phyloP scores from a whole-genome alignment of 169 alveolate species.

The Plasmodium fragile region DNA sequence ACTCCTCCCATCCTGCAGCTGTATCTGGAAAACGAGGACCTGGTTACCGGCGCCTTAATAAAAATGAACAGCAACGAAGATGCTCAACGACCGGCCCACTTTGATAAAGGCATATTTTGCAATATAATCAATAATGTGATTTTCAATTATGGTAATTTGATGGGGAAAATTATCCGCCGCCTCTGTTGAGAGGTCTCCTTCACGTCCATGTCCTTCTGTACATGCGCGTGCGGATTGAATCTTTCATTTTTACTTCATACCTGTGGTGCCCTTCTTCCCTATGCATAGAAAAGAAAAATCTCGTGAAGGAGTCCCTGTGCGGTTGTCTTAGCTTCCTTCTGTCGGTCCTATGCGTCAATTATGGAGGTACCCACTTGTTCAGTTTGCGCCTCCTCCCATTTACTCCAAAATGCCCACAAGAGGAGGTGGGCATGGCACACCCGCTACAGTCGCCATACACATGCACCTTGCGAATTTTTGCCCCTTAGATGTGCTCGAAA shows the following conservation, averaged over 20 bases:
- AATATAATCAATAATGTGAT: constrained; percentile 26
- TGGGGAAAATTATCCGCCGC: not conserved
- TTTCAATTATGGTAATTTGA: not conserved
- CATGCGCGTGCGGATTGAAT: not conserved
- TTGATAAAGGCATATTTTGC: constrained; percentile 13
- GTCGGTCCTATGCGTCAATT: not conserved
- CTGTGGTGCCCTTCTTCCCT: not conserved
- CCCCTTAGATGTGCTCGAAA: constrained; percentile 16
- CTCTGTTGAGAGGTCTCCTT: not conserved
- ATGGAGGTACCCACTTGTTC: constrained; percentile 8
- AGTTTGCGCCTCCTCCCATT: not conserved
- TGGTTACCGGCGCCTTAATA: constrained; percentile 12
- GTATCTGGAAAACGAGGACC: constrained; percentile 34
- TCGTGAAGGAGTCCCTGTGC: constrained; percentile 19
- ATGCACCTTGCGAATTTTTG: not conserved
- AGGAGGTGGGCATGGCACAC: not conserved
- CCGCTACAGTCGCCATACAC: not conserved
- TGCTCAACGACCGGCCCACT: not conserved
- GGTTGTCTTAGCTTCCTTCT: constrained; percentile 32
- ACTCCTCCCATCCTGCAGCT: not conserved
- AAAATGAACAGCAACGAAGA: not conserved
- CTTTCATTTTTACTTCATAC: not conserved
- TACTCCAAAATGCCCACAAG: not conserved
- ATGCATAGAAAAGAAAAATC: constrained; percentile 7
- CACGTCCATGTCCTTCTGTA: not conserved